These are phyloP conservation scores for Podospora anserina DNA, from an alignment of 495 filamentous ascomycete species.

Conservation along the genomic window DNA sequence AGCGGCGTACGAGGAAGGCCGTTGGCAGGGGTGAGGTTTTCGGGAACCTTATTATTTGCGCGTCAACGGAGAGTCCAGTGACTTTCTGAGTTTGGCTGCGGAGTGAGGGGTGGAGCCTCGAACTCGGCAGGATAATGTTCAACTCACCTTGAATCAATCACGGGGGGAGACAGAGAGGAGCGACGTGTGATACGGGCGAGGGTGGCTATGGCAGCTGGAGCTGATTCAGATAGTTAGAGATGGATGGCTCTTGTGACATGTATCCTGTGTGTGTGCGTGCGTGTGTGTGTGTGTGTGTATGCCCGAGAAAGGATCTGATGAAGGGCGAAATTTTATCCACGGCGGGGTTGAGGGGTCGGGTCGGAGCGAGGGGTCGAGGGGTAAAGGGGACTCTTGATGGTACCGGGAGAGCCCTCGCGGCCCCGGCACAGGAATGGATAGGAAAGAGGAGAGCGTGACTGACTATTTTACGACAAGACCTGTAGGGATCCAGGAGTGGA, in stretches of 20 bases:
- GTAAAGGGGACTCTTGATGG: slow-evolving; percentile 1
- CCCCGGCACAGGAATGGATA: not conserved
- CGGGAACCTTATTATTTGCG: slow-evolving; percentile 26
- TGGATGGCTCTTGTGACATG: not conserved
- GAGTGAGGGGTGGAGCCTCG: slow-evolving; percentile 18
- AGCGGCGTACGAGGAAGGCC: slow-evolving; percentile 20
- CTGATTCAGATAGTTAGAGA: not conserved
- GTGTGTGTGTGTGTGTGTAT: not conserved
- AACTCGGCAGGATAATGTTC: slow-evolving; percentile 2
- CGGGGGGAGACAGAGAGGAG: not conserved
- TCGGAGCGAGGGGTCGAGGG: slow-evolving; percentile 1
- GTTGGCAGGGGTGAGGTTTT: slow-evolving; percentile 21
- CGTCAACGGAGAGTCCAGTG: slow-evolving; percentile 18
- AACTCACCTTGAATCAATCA: slow-evolving; percentile 1
- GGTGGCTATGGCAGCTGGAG: not conserved
- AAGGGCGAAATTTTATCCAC: slow-evolving; percentile 3
- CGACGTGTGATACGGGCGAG: not conserved
- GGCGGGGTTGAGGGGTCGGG: slow-evolving; percentile 7
- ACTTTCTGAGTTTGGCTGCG: slow-evolving; percentile 4
- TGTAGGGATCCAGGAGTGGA: not conserved
- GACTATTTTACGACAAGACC: not conserved
- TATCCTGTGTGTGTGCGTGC: not conserved
- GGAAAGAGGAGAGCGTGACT: not conserved
- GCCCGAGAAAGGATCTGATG: not conserved
- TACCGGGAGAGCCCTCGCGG: not conserved